Evolutionary conservation across 306 rosid species (phyloP).

Genomic region (Vigna hirtella): DNA sequence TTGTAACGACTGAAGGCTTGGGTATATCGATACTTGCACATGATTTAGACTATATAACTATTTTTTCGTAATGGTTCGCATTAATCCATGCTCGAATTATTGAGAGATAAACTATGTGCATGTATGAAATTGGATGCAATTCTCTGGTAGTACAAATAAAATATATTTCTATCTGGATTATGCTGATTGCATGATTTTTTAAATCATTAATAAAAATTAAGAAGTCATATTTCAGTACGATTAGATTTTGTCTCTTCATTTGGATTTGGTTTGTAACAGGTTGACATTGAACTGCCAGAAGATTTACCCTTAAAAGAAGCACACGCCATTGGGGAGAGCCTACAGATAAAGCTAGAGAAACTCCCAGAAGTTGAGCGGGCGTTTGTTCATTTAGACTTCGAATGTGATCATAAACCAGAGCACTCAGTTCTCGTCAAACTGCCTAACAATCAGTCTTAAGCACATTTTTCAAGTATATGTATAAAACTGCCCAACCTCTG

Average conservation of each 20-base stretch:
- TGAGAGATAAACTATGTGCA: background rate
- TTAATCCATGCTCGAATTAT: slow-evolving; percentile 12
- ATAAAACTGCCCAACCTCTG: background rate
- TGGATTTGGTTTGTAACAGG: slow-evolving; percentile 59
- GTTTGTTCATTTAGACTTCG: slow-evolving; percentile 96
- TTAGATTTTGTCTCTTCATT: slow-evolving; percentile 18
- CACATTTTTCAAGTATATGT: background rate
- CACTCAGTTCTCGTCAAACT: slow-evolving; percentile 76
- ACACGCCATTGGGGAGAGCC: slow-evolving; percentile 76
- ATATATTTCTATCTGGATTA: too few relatives aligned
- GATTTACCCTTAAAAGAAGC: slow-evolving; percentile 84
- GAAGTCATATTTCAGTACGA: too few relatives aligned
- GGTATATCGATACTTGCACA: background rate
- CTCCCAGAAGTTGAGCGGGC: slow-evolving; percentile 85
- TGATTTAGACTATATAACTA: background rate
- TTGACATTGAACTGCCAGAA: slow-evolving; percentile 93
- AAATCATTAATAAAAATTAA: too few relatives aligned
- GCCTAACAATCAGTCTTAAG: slow-evolving; percentile 61
- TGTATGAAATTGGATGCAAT: background rate
- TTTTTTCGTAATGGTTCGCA: background rate
- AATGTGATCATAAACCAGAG: slow-evolving; percentile 95
- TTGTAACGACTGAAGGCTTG: background rate
- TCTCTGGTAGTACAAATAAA: too few relatives aligned
- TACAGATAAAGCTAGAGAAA: slow-evolving; percentile 78
- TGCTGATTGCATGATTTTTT: too few relatives aligned